Percentiles rank a stretch among this genome's conserved stretches.
phyloP scores from a whole-genome alignment of 495 filamentous ascomycete genomes.

The Pseudoneurospora amorphoporcata region DNA sequence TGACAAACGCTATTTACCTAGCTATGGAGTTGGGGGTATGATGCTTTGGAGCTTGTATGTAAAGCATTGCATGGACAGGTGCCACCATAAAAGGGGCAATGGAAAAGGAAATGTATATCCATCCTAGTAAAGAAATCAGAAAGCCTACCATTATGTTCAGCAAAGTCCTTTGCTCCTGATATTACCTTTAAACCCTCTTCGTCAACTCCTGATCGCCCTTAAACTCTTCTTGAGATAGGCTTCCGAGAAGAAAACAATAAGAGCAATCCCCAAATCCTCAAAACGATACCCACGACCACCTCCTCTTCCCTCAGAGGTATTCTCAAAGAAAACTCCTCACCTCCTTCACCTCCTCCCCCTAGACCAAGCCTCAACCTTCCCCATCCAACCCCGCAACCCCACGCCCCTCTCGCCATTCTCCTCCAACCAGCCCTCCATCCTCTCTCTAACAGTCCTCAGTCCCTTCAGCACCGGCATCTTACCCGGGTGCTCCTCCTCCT shows the following conservation, averaged over 20 bases:
- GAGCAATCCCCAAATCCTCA: neutral
- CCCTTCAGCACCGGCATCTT: constrained; percentile 57
- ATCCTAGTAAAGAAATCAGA: neutral
- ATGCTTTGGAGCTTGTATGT: neutral
- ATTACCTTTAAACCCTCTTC: neutral
- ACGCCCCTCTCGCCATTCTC: constrained; percentile 71
- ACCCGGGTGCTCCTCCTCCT: constrained; percentile 39
- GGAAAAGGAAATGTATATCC: neutral
- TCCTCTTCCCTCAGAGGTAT: neutral
- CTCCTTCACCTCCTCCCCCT: constrained; percentile 17
- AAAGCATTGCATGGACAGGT: neutral
- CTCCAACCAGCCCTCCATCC: constrained; percentile 81
- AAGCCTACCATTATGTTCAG: neutral
- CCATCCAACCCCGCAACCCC: constrained; percentile 60
- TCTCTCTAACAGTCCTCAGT: constrained; percentile 54
- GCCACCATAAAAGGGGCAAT: neutral
- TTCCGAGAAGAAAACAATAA: neutral
- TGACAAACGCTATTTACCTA: neutral
- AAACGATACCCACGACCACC: neutral
- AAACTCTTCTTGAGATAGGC: neutral
- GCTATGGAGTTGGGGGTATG: neutral
- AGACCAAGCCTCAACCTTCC: constrained; percentile 52
- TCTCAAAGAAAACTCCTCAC: neutral
- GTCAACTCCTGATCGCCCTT: neutral
- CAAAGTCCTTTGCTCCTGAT: neutral